Percentiles rank a stretch among this genome's conserved stretches.
These are phyloP conservation scores for Claviceps pazoutovae DNA, from an alignment of 2,329 filamentous ascomycete species.

Conservation along the genomic window DNA sequence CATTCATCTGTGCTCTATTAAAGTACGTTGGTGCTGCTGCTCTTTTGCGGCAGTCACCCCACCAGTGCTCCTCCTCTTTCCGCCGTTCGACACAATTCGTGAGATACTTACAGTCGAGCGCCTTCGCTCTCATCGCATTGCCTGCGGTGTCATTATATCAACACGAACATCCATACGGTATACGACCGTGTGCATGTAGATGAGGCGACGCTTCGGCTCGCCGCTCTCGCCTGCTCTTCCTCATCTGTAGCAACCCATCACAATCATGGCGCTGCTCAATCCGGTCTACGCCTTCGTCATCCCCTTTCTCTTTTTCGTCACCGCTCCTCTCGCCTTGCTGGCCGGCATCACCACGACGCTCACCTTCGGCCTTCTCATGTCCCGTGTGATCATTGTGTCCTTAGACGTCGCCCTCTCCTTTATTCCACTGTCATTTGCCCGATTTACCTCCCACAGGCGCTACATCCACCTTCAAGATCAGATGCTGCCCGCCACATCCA, in stretches of 20 bases:
- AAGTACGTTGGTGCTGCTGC: no score
- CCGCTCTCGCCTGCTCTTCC: not conserved
- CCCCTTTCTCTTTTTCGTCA: conserved; percentile 48
- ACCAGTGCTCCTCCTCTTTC: no score
- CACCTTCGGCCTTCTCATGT: conserved; percentile 45
- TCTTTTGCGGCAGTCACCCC: no score
- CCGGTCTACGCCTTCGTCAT: conserved; percentile 42
- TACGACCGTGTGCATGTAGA: not conserved
- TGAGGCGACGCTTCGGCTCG: not conserved
- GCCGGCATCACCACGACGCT: conserved; percentile 49
- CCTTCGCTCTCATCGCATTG: no score
- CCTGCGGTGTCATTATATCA: no score
- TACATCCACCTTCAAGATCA: conserved; percentile 4
- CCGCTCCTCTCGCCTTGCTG: conserved; percentile 47
- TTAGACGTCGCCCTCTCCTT: conserved; percentile 46
- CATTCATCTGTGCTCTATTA: no score
- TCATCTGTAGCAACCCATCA: not conserved
- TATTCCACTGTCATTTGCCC: conserved; percentile 39
- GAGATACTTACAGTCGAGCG: no score
- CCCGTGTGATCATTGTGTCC: conserved; percentile 48
- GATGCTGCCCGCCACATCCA: conserved; percentile 3
- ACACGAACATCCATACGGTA: not conserved
- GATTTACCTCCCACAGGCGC: conserved; percentile 20
- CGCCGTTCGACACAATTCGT: no score
- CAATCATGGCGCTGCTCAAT: conserved; percentile 37